Evolutionary conservation across 768 basidiomycete genomes (phyloP), one percentile per base, ranked within the genome.

Genomic region (Leccinum truebloodii): DNA sequence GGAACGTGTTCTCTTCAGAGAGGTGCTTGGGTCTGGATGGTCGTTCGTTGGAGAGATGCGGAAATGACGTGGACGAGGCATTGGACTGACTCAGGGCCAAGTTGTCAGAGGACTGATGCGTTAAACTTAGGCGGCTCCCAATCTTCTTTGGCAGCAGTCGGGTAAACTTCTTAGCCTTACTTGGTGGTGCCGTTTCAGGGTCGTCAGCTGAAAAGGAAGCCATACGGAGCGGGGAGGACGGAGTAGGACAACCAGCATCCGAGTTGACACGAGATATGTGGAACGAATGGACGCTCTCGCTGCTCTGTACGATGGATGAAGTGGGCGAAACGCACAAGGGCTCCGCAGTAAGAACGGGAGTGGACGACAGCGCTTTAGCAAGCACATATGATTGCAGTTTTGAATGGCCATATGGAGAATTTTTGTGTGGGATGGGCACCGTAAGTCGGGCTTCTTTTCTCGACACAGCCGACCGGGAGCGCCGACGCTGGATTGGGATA

Each of bases 381-480:
- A 76, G 63, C 37, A 64, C 37, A 61, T 63, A 68, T 22, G 73
- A 66, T 53, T 69, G 74, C 22, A 73, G 54, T 30, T 61, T 71
- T 24, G 64, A 64, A 52, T 76, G 73, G 30, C 73, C 73, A 14
- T 74, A 74, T 30, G 73, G 73, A 2, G 73, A 76, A 28, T 71
- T 71, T 60, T 62, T 69, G n/a, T 58, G 65, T 59, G 62, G 63
- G 49, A 61, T 57, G 52, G 74, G 66, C 28, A 65, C 35, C 32
- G 63, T 67, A 54, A 62, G 60, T 52, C 69, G 69, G 5, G 66
- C 73, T 68, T 73, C 74, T 59, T 64, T 72, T 22, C 71, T 69
- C 30, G 71, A 76, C 37, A 74, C 66, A 49, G 73, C 73, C 39
- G 73, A 74, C 44, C 70, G 73, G 13, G 73, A 74, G 51, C 73